A percentile compares a stretch with the other conserved stretches of the same genome.
Evolutionary conservation across 768 basidiomycete genomes (phyloP).

Genomic region (Lactifluus pinguis): DNA sequence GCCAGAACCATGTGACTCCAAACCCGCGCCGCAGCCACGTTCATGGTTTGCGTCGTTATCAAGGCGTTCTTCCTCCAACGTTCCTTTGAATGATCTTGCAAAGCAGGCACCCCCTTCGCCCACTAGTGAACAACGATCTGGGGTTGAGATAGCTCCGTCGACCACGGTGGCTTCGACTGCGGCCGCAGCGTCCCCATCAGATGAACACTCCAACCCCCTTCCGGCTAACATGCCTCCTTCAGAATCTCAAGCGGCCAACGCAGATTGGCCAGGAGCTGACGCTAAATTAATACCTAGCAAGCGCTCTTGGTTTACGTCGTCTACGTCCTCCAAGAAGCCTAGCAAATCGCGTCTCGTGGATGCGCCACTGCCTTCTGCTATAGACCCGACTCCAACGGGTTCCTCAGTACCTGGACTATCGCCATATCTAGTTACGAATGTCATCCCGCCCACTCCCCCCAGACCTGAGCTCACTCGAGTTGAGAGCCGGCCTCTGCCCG

Average conservation of each 20-base stretch:
- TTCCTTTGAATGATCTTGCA: background rate
- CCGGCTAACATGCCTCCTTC: background rate
- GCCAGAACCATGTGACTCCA: background rate
- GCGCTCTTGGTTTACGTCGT: constrained; percentile 11
- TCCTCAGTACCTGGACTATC: background rate
- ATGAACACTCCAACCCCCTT: background rate
- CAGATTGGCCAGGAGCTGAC: background rate
- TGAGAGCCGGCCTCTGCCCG: background rate
- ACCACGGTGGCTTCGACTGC: background rate
- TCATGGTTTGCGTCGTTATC: constrained; percentile 14
- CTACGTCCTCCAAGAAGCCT: background rate
- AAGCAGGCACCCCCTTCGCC: background rate
- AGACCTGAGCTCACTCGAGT: background rate
- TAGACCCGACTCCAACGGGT: background rate
- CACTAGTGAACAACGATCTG: background rate
- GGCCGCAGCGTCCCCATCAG: background rate
- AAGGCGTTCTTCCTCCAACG: constrained; percentile 1
- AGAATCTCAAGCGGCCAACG: background rate
- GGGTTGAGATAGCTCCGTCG: background rate
- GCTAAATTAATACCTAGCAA: constrained; percentile 2
- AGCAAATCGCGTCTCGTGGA: background rate
- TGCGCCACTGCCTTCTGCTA: background rate
- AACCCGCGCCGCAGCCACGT: constrained; percentile 3
- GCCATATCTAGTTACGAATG: background rate
- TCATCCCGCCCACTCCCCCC: constrained; percentile 16